Conservation (phyloP, 257 asterid species). For the Gardenia jasminoides region DNA sequence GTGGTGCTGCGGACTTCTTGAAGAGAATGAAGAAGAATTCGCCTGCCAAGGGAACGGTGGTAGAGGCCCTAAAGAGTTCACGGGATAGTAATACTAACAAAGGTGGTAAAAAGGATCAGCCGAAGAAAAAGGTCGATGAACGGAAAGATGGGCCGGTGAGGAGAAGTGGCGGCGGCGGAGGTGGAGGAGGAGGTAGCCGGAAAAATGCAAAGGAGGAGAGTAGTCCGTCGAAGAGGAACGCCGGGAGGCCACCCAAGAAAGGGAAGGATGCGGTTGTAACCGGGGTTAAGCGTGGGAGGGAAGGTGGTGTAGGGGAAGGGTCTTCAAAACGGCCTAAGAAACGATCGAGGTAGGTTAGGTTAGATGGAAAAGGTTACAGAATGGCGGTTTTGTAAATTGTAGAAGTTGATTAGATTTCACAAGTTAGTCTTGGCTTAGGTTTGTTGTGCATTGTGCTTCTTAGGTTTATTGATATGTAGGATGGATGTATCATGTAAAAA, state of each 20-base stretch:
- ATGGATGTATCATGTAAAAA: neutral
- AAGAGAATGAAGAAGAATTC: conserved; percentile 35
- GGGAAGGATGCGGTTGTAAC: conserved; percentile 18
- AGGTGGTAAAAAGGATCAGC: conserved; percentile 23
- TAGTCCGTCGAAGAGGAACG: conserved; percentile 30
- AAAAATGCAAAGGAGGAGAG: conserved; percentile 28
- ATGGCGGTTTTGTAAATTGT: conserved; percentile 6
- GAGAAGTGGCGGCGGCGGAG: conserved; percentile 12
- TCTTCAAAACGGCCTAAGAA: conserved; percentile 35
- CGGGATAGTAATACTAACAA: conserved; percentile 5
- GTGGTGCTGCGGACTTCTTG: conserved; percentile 37
- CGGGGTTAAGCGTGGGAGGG: conserved; percentile 30
- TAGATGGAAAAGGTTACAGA: neutral
- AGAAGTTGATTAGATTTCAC: neutral
- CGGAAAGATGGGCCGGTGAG: conserved; percentile 23
- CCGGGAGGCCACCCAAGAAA: conserved; percentile 38
- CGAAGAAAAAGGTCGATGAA: conserved; percentile 27
- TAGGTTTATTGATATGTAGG: neutral
- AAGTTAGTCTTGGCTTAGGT: neutral
- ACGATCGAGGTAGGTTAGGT: conserved; percentile 33
- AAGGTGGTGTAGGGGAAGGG: conserved; percentile 29
- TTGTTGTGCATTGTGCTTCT: neutral
- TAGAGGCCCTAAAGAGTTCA: conserved; percentile 24
- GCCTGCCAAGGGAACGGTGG: conserved; percentile 21
- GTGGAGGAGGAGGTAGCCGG: conserved; percentile 7